phyloP scores from a whole-genome alignment of 148 eudicot species.

The Camellia sinensis region DNA sequence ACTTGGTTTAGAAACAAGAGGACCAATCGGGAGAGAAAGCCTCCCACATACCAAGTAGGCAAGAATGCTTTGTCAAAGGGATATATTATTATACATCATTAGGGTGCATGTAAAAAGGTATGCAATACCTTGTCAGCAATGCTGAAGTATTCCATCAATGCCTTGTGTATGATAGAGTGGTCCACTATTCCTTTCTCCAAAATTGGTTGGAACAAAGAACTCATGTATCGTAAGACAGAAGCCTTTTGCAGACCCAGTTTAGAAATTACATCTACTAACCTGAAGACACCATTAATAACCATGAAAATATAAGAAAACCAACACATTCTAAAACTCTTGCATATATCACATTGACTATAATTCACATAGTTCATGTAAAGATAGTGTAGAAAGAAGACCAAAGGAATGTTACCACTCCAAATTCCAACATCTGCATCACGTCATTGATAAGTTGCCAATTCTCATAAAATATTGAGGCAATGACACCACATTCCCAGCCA shows the following conservation, averaged over 20 bases:
- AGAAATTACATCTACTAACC: constrained; percentile 77
- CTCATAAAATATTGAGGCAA: neutral
- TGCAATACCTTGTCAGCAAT: constrained; percentile 77
- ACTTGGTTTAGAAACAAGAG: constrained; percentile 27
- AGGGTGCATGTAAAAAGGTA: neutral
- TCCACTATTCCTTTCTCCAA: constrained; percentile 95
- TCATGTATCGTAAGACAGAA: constrained; percentile 78
- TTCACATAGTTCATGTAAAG: neutral
- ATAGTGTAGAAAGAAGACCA: neutral
- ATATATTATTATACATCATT: no score
- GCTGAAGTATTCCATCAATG: constrained; percentile 70
- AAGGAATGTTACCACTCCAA: neutral
- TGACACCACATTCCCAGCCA: neutral
- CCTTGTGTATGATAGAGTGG: constrained; percentile 85
- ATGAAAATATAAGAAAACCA: neutral
- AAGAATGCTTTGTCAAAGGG: neutral
- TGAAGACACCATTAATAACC: constrained; percentile 28
- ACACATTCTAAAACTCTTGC: neutral
- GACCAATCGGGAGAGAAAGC: neutral
- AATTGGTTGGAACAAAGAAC: constrained; percentile 67
- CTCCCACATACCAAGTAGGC: neutral
- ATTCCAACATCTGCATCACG: neutral
- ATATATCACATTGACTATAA: neutral
- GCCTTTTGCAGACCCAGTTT: constrained; percentile 68
- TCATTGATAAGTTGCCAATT: neutral